Percentiles rank a stretch among this genome's conserved stretches.
Evolutionary conservation across 2,329 filamentous ascomycete genomes (phyloP).

Genomic region (Phyllosticta citrichinensis): DNA sequence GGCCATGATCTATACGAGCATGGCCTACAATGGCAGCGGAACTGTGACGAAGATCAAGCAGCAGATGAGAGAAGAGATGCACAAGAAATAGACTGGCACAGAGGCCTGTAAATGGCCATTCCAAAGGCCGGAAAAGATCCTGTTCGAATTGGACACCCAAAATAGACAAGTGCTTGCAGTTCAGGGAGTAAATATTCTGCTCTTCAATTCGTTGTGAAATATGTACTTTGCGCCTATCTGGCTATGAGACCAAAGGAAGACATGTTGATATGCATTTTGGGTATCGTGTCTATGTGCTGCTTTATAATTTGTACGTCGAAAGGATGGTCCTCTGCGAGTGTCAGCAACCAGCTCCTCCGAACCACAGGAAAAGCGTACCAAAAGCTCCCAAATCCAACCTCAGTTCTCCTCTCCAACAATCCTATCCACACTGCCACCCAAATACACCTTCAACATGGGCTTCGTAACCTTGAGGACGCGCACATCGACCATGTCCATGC

Average conservation of each 20-base stretch:
- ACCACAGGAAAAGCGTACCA: background rate
- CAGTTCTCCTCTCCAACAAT: constrained; percentile 7
- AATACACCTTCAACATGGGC: constrained; percentile 11
- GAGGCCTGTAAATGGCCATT: no score
- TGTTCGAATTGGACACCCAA: background rate
- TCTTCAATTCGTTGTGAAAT: background rate
- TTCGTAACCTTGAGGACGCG: constrained; percentile 10
- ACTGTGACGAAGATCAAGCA: constrained; percentile 46
- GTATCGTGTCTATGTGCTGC: background rate
- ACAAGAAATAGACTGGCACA: constrained; percentile 9
- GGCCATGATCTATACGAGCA: constrained; percentile 81
- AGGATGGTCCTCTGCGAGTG: background rate
- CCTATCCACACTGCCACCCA: constrained; percentile 9
- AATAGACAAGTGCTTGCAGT: background rate
- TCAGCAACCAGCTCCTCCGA: background rate
- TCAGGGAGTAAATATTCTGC: background rate
- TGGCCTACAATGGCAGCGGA: constrained; percentile 54
- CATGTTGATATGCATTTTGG: background rate
- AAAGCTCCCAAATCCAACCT: background rate
- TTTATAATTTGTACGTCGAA: background rate
- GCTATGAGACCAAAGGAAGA: background rate
- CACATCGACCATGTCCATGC: constrained; percentile 5
- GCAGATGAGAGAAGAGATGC: constrained; percentile 38
- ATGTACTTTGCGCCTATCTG: background rate
- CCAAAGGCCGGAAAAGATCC: background rate